Base-by-base conservation (phyloP, 345 rosid genomes). In the Lepidium didymum region DNA sequence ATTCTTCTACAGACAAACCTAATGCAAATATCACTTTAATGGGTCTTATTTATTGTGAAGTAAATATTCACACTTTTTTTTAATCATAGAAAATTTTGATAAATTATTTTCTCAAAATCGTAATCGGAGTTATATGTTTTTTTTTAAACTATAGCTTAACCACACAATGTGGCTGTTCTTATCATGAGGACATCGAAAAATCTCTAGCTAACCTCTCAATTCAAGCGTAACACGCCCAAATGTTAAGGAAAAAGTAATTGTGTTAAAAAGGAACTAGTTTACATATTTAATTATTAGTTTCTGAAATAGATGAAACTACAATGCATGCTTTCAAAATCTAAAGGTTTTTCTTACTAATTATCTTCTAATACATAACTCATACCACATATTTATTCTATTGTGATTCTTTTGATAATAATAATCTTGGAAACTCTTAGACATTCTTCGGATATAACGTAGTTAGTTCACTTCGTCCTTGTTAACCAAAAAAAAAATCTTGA, bases 101-200 rank as follows among this genome's bases (percentile, higher is more conserved):
- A 25, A 3, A 25, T 25, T 25, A 25, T 25, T 25, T 25, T 25
- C 27, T 25, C 3, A 25, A 25, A 25, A 2, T 25, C 3, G 27
- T 25, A 25, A 25, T 25, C 27, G 27, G 27, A 25, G 4, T 25
- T 25, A 2, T 25, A 25, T 2, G 3, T 25, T 25, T 25, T 25
- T 25, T 25, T 2, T 19, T 19, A 69, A 55, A 13, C 56, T 23
- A 27, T 4, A 35, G 19, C 43, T 53, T 47, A 71, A 8, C 58
- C 76, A 72, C 46, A 56, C 51, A 63, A 72, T 45, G 70, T 72
- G 65, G 58, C 6, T 18, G 70, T 64, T 72, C 51, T 56, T 64
- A 16, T 72, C 76, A 44, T 44, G 33, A 58, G 31, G 53, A 31
- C 35, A 69, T 59, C 41, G 12, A 69, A 19, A 62, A 62, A 12